phyloP scores from a whole-genome alignment of 805 yeast species.

The Pichia californica region DNA sequence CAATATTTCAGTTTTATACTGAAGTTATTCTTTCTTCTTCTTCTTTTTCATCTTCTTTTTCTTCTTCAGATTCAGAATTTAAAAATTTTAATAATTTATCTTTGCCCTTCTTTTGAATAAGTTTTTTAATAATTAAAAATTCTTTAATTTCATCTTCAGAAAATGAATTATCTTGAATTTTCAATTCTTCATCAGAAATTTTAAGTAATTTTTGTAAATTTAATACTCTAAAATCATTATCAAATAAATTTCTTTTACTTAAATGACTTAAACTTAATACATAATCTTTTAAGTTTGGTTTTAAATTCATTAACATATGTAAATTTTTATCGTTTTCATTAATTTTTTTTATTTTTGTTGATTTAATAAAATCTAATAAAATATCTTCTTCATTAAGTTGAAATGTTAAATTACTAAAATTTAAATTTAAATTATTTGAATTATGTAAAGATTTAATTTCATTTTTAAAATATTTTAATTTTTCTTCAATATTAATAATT shows the following conservation, averaged over 20 bases:
- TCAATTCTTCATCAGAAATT: conserved; percentile 27
- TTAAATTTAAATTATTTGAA: conserved; percentile 9
- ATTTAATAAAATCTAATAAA: conserved; percentile 59
- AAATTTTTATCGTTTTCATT: conserved; percentile 25
- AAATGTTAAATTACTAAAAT: conserved; percentile 38
- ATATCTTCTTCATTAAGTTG: conserved; percentile 64
- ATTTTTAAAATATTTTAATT: conserved; percentile 11
- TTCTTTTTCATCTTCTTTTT: background rate
- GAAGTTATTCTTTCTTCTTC: too few relatives aligned
- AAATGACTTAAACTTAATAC: conserved; percentile 28
- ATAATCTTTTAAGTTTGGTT: conserved; percentile 24
- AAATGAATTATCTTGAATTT: conserved; percentile 14
- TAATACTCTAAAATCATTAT: conserved; percentile 26
- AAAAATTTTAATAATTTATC: conserved; percentile 58
- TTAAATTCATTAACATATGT: conserved; percentile 25
- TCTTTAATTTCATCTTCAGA: conserved; percentile 40
- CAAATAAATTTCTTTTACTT: conserved; percentile 28
- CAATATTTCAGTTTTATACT: too few relatives aligned
- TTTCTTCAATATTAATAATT: conserved; percentile 39
- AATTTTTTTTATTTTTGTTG: conserved; percentile 35
- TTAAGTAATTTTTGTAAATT: conserved; percentile 44
- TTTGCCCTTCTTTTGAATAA: conserved; percentile 65
- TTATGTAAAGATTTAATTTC: background rate
- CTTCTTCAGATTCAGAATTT: conserved; percentile 13
- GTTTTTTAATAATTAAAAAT: conserved; percentile 46